Base-by-base conservation (phyloP, 2,329 filamentous ascomycete species). In the Curvularia spicifera region DNA sequence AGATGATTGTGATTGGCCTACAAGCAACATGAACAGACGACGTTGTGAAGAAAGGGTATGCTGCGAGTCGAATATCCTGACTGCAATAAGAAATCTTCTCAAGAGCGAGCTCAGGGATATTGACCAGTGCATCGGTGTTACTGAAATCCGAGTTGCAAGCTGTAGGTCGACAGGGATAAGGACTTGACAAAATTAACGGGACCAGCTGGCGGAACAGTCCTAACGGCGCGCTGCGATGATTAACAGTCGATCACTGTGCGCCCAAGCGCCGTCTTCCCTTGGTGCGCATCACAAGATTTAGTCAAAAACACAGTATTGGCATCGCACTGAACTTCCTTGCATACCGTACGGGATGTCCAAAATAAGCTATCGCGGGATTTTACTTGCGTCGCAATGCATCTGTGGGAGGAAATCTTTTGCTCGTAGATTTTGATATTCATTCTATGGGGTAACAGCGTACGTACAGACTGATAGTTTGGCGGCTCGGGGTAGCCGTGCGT, bases 121-220 rank as follows among this genome's bases (percentile, higher is more conserved):
- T 43, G 40, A 51, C 22, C n/a, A 51, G 29, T 43, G 50, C 26
- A 33, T 29, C 18, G 47, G 15, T 44, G 26, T 49, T 18, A 42
- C 22, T 39, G 29, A 24, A 26, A 35, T 28, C 24, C 9, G 31
- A 35, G 50, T 48, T 37, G 50, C 48, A 35, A 44, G 50, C 29
- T 44, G 29, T 53, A 43, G 12, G 18, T 39, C 24, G 44, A 47
- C 28, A 31, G 33, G 13, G 24, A 40, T n/a, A 22, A 13, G 35
- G 20, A 31, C 5, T 28, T 2, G 26, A 28, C 26, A 28, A 20
- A 20, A 35, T 31, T 8, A 33, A 45, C 29, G 35, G 15, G 9
- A 26, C 18, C 13, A 45, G 31, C n/a, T 8, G 6, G 13, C 6
- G 24, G 24, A 33, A 12, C 13, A 35, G 35, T 37, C 39, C 22